These are phyloP conservation scores for Saccharomycopsis crataegensis DNA, from an alignment of 1,139 yeast species.

Conservation along the genomic window DNA sequence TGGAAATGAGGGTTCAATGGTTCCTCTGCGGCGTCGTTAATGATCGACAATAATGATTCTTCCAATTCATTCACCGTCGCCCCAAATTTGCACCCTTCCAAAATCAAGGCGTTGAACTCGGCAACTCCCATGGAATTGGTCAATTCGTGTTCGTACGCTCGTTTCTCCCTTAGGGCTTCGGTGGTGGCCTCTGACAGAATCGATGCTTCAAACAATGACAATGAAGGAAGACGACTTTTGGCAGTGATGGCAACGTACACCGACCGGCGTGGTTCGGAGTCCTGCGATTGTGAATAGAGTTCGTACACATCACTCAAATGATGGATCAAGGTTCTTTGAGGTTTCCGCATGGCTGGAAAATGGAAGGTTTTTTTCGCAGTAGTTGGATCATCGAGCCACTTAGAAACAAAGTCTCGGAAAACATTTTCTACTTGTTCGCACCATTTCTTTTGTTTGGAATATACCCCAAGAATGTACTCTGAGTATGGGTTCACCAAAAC, in stretches of 20 bases:
- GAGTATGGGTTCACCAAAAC: conserved; percentile 34
- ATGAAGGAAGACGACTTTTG: conserved; percentile 29
- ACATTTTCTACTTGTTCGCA: conserved; percentile 52
- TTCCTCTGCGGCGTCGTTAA: conserved; percentile 24
- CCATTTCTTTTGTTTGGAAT: conserved; percentile 52
- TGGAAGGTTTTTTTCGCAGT: conserved; percentile 37
- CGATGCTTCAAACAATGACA: conserved; percentile 27
- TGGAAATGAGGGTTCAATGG: conserved; percentile 26
- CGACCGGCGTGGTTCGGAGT: conserved; percentile 70
- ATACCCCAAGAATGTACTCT: conserved; percentile 37
- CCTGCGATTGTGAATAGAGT: conserved; percentile 67
- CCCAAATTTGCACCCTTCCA: conserved; percentile 21
- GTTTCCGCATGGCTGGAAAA: conserved; percentile 65
- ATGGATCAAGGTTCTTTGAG: conserved; percentile 67
- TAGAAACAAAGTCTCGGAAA: conserved; percentile 39
- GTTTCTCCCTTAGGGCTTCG: conserved; percentile 21
- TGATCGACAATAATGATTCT: conserved; percentile 25
- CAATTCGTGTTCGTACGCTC: conserved; percentile 31
- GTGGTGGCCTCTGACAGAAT: conserved; percentile 2
- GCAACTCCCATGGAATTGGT: conserved; percentile 24
- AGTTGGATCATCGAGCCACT: conserved; percentile 22
- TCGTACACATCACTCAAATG: conserved; percentile 54
- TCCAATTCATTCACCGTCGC: conserved; percentile 22
- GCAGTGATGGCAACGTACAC: conserved; percentile 48
- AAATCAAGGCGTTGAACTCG: conserved; percentile 22